phyloP scores from a whole-genome alignment of 306 rosid genomes.

The Fagus crenata region DNA sequence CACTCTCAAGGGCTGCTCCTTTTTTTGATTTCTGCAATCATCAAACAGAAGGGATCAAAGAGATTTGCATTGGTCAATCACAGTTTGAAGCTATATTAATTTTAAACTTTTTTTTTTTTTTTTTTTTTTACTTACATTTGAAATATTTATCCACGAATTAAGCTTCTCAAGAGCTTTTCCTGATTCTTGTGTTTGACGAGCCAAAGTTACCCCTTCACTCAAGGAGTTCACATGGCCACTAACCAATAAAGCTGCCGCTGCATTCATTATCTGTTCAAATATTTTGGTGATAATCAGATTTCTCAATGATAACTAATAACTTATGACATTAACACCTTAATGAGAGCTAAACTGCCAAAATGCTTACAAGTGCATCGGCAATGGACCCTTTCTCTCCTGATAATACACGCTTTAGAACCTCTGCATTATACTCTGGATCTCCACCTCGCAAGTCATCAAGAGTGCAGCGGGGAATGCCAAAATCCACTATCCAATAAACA shows the following conservation, averaged over 20 bases:
- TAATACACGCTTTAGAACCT: constrained; percentile 61
- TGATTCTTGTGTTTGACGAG: constrained; percentile 69
- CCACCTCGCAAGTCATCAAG: constrained; percentile 76
- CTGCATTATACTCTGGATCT: constrained; percentile 71
- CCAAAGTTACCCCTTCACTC: constrained; percentile 69
- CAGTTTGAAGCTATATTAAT: constrained; percentile 4
- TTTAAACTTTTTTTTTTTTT: background rate
- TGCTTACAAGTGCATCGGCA: constrained; percentile 90
- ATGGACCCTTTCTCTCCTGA: constrained; percentile 77
- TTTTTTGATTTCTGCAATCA: constrained; percentile 49
- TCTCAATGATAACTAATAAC: background rate
- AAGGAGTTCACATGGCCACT: constrained; percentile 62
- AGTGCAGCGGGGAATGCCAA: constrained; percentile 83
- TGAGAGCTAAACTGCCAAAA: constrained; percentile 10
- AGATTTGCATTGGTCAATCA: constrained; percentile 2
- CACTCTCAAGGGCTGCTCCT: too few relatives aligned
- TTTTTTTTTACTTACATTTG: constrained; percentile 52
- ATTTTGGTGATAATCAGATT: constrained; percentile 17
- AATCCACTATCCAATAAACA: constrained; percentile 61
- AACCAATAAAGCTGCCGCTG: constrained; percentile 82
- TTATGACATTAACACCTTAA: background rate
- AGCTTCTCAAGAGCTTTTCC: constrained; percentile 85
- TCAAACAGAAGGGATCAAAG: constrained; percentile 5
- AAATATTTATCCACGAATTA: constrained; percentile 55
- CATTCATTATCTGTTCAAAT: constrained; percentile 66